Base-by-base conservation (phyloP, 2,329 filamentous ascomycete genomes). In the Aspergillus fumigatus region DNA sequence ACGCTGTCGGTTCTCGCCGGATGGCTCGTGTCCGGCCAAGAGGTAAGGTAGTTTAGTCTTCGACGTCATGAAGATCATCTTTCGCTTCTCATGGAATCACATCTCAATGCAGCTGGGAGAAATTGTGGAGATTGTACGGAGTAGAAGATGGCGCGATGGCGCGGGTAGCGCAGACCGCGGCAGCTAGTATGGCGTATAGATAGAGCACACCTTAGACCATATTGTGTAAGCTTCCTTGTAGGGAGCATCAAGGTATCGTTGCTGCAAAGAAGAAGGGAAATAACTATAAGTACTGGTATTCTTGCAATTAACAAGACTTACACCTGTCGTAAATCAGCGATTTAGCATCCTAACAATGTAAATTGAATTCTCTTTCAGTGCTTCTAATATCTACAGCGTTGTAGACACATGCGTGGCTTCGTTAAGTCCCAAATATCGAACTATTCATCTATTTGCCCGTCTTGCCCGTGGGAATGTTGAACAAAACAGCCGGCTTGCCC, bases 381-480 rank as follows among this genome's bases (percentile, higher is more conserved):
- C 32, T 38, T 38, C 32, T 38, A 38, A 48, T 48, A 26, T 48
- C 47, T 48, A 48, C 23, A 50, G 21, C 6, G 17, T 35, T 4
- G 19, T 35, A n/a, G 19, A 50, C 21, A 43, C 19, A 43, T 23
- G 21, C 40, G 4, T 43, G 19, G 19, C 40, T 43, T 50, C 48
- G 26, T 50, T 50, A 7, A 53, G 23, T 38, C 23, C 26, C 49
- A 54, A 43, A 48, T 35, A 35, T 51, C 32, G 32, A 54, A 41
- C n/a, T 43, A 49, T 29, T 32, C 21, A 61, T 61, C 57, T 71
- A 72, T 69, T 71, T 73, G 17, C 62, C 63, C 25, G 62, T 52
- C 75, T 85, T 87, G 27, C 86, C 86, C 8, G 86, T 89, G 3
- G 87, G 87, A 64, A 89, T 88, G 72, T 85, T 83, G 76, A 89